Evolutionary conservation across 306 rosid species (phyloP).

Genomic region (Pyrus bretschneideri): DNA sequence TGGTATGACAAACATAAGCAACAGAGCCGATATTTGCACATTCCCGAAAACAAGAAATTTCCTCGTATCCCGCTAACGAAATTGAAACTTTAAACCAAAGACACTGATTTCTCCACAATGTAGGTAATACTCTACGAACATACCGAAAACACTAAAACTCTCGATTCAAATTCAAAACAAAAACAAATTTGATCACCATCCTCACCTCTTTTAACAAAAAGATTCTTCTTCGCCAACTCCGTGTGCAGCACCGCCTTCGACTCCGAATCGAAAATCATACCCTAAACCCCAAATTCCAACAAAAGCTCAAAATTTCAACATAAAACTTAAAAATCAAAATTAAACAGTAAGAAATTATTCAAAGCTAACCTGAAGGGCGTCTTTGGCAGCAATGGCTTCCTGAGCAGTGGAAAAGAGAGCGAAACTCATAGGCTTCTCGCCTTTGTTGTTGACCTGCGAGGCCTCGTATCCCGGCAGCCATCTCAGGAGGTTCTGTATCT

Average conservation of each 20-base stretch:
- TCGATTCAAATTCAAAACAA: background rate
- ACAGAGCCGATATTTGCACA: background rate
- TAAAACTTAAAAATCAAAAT: background rate
- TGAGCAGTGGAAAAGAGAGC: constrained; percentile 73
- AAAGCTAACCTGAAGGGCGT: constrained; percentile 63
- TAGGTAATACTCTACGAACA: background rate
- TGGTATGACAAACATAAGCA: background rate
- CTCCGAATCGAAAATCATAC: constrained; percentile 84
- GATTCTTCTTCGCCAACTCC: constrained; percentile 99
- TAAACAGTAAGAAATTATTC: background rate
- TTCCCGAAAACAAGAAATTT: background rate
- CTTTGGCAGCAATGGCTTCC: constrained; percentile 79
- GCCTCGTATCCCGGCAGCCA: constrained; percentile 98
- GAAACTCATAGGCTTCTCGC: constrained; percentile 96
- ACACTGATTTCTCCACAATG: background rate
- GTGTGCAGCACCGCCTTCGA: constrained; percentile 87
- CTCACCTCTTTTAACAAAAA: constrained; percentile 78
- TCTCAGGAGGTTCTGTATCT: constrained; percentile 71
- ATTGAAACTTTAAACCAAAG: background rate
- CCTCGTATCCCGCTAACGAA: background rate
- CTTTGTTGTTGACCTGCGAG: constrained; percentile 85
- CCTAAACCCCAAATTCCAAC: constrained; percentile 20
- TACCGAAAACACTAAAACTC: background rate
- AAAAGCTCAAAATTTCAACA: background rate
- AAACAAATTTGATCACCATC: background rate